Evolutionary conservation across 352 stramenopile species (phyloP), one percentile per base, ranked within the genome.

Genomic region (Aphanomyces stellatus): DNA sequence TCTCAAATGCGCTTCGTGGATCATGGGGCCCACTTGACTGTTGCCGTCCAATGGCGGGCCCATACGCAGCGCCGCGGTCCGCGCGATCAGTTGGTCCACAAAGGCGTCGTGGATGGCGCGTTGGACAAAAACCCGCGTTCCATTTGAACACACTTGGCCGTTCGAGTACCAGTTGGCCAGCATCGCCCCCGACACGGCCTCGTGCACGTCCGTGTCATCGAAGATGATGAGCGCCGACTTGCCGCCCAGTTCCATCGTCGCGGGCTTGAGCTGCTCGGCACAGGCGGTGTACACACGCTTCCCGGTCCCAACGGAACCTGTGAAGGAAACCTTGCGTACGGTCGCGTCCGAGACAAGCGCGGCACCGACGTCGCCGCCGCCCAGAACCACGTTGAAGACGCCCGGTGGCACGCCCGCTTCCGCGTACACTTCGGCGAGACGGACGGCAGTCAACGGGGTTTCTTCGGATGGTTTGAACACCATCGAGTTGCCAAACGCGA

Each of bases 391-490:
- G 65, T 87, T 92, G 72, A 92, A 92, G 22, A 92, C 80, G 7
- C 84, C 84, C 19, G 85, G 73, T 0, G 84, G 84, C 0, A 93
- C 79, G 22, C 84, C 84, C 7, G 84, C 84, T 37, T 88, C 79
- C 24, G 87, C 1, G 34, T 91, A 91, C 27, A 80, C 71, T 67
- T 90, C 76, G 0, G 82, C 84, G 33, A 93, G 72, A 35, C 82
- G 74, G 40, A 92, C 64, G 24, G 84, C 84, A 24, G 81, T 77
- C 31, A 92, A 69, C 15, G 90, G 89, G 51, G 90, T 97, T 74
- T 96, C 81, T 62, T 93, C 84, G 0, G 87, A 92, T 8, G 88
- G 80, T 71, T 98, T 98, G 68, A 98, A 87, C n/a, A 98, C 83
- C 77, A 97, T 90, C 24, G 88, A 82, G 72, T 95, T 96, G 28